A percentile compares a stretch with the other conserved stretches of the same genome.
These are phyloP conservation scores for Trichosporon sp. DNA, from an alignment of 1,284 basidiomycete species.

Conservation along the genomic window DNA sequence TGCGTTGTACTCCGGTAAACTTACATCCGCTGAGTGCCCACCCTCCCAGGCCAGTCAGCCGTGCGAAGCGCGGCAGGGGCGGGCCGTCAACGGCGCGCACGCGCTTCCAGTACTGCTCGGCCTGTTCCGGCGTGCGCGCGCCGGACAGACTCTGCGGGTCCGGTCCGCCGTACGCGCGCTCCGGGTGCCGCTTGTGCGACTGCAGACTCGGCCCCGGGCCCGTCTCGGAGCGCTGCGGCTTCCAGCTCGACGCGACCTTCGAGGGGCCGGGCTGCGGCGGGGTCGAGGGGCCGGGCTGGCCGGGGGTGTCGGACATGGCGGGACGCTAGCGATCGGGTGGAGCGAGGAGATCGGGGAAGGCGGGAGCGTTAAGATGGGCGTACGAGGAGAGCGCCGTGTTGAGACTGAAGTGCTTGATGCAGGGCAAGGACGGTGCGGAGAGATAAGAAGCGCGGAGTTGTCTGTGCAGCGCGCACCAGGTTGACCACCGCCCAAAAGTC, in stretches of 20 bases:
- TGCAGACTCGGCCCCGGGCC: background rate
- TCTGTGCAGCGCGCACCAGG: background rate
- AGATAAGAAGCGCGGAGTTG: background rate
- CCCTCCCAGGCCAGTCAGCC: constrained; percentile 24
- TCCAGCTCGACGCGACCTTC: background rate
- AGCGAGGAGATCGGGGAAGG: background rate
- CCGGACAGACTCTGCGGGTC: background rate
- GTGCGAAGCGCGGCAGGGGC: constrained; percentile 5
- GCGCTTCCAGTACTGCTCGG: constrained; percentile 8
- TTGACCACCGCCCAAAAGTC: background rate
- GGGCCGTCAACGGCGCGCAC: constrained; percentile 7
- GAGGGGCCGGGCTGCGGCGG: background rate
- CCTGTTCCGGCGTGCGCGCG: background rate
- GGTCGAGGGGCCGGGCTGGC: background rate
- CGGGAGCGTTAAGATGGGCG: background rate
- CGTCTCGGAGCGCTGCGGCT: background rate
- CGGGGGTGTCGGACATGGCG: constrained; percentile 1
- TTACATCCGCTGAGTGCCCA: constrained; percentile 37
- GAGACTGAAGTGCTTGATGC: background rate
- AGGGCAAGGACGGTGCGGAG: background rate
- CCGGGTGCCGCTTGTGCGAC: constrained; percentile 9
- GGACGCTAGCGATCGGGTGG: background rate
- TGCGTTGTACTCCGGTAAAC: constrained; percentile 10
- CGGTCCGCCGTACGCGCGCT: constrained; percentile 16
- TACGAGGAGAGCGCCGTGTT: background rate